Base-by-base conservation (phyloP, 2,329 filamentous ascomycete species). In the Aspergillus aculeatus region DNA sequence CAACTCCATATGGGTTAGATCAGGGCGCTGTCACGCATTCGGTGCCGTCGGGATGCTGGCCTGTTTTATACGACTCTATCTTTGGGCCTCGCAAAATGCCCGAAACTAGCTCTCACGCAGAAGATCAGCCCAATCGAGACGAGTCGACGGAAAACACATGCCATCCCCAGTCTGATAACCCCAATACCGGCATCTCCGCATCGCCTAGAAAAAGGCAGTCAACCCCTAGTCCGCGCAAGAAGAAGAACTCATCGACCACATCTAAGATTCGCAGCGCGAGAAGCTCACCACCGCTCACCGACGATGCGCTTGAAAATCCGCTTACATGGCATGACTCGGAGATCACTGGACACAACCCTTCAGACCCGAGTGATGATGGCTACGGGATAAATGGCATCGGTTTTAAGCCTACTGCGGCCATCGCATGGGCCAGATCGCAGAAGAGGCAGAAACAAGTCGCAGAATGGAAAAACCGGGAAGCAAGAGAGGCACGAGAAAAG, bases 321-420 rank as follows among this genome's bases (percentile, higher is more conserved):
- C 66, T 77, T 51, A 77, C 76, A 59, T 88, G 86, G 86, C 82
- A 82, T 66, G 83, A 85, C 63, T 78, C 79, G 41, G 86, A 88
- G 68, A 87, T 88, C 67, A 88, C 85, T 5, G 85, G 85, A 14
- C 83, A 87, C 66, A 78, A 83, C 54, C 79, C 80, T 3, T 78
- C 75, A 4, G 83, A 86, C 56, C 82, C 83, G 6, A 82, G 81
- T 44, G 85, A 87, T 67, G 86, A 88, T 69, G 85, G 85, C 3
- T 83, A 84, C 57, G 86, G 86, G 5, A 82, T 88, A 63, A 87
- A 88, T 66, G 86, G 86, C 1, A 80, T 88, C 58, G 86, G 86
- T 0, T 88, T 87, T 71, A 81, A 80, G 60, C 85, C 86, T 3
- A 87, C 85, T 2, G 80, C 85, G 16, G 82, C 84, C 47, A 81